Percentiles rank a stretch among this genome's conserved stretches.
phyloP scores from a whole-genome alignment of 2,329 filamentous ascomycete species.

The Dryadomyces quercus-mongolicae region DNA sequence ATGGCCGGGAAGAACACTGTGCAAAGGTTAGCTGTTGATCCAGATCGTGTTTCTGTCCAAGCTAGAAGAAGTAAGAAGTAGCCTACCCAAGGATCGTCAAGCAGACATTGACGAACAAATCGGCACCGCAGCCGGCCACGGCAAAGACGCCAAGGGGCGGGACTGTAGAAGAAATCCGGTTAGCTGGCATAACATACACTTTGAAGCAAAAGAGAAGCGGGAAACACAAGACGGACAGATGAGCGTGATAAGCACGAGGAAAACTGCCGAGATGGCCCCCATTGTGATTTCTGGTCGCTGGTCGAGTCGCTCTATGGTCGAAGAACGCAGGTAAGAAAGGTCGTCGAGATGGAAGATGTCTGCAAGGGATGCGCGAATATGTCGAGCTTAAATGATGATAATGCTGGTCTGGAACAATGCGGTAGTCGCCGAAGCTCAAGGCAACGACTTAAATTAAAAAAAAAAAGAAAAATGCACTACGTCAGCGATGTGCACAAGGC shows the following conservation, averaged over 20 bases:
- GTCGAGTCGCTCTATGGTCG: too few relatives aligned
- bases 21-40: neutral
- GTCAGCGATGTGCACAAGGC: slow-evolving; percentile 2
- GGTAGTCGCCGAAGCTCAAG: too few relatives aligned
- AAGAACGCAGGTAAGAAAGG: neutral
- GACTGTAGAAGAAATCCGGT: slow-evolving; percentile 27
- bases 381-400: too few relatives aligned
- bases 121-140: slow-evolving; percentile 52
- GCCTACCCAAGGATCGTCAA: slow-evolving; percentile 51
- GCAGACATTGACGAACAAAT: slow-evolving; percentile 55
- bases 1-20: slow-evolving; percentile 64
- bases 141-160: slow-evolving; percentile 53
- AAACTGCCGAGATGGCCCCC: slow-evolving; percentile 34
- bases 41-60: neutral
- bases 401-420: too few relatives aligned
- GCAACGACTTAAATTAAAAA: too few relatives aligned
- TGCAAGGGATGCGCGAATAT: too few relatives aligned
- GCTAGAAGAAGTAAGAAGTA: slow-evolving; percentile 2
- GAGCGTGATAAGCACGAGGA: slow-evolving; percentile 40
- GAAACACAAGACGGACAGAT: slow-evolving; percentile 29
- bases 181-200: neutral
- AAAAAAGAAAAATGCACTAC: slow-evolving; percentile 2
- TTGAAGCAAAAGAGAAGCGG: neutral
- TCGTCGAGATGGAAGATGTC: neutral
- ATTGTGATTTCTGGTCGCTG: slow-evolving; percentile 21